Base-by-base conservation (phyloP, 495 filamentous ascomycete species). In the Bacidia gigantensis region DNA sequence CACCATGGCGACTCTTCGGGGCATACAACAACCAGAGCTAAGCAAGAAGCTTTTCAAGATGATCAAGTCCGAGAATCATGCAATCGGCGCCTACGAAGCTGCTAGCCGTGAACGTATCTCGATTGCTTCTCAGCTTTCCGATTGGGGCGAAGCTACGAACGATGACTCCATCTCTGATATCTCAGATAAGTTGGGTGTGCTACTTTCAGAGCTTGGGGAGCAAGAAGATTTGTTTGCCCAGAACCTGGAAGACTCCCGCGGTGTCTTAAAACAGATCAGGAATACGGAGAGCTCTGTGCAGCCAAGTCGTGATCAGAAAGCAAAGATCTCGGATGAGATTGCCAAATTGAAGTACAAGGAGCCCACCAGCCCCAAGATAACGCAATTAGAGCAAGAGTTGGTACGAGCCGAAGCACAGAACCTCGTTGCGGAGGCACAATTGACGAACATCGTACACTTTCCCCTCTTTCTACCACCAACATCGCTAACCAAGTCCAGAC, bases 381-480 rank as follows among this genome's bases (percentile, higher is more conserved):
- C 83, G 22, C 83, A 78, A 24, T 72, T 97, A 40, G 92, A 98
- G 74, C 90, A 96, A 71, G 92, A 98, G 72, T 78, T 98, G 43
- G 89, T 96, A 3, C 72, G 92, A 55, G 88, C 88, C 14, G 93
- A 97, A 73, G 92, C 92, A 3, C 89, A 96, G 73, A 89, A 84
- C 55, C 65, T 97, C 51, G 92, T 98, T 58, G 93, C 92, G 2
- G 93, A 98, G 67, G 93, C 93, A 20, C 92, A 98, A 69, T 72
- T 98, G 69, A 90, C 84, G 48, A 97, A 97, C 66, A 79, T 94
- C 55, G 87, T 90, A 71, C 18, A 79, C 18, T 26, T 11, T 2
- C 2, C 2, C 39, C 32, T 18, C 20, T 35, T 35, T 5, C 5
- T 35, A 14, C 14, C 0, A 56, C n/a, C 26, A 5, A 12, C 18